Base-by-base conservation (phyloP, 2,329 filamentous ascomycete species). In the Epichloe coenophiala region DNA sequence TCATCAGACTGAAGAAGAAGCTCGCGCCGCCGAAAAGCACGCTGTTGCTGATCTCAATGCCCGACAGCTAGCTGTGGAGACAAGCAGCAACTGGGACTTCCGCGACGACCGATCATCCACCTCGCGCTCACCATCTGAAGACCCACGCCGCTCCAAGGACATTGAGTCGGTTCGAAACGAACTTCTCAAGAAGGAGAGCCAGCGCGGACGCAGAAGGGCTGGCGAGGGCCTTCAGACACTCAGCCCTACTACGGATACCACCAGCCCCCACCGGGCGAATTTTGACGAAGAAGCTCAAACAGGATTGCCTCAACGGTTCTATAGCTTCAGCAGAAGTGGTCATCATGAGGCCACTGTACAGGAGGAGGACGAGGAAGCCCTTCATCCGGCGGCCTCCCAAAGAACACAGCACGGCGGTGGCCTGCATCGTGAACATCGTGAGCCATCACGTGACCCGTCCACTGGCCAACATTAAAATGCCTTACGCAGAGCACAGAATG, bases 181-280 rank as follows among this genome's bases (percentile, higher is more conserved):
- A 45, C 62, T 67, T 27, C 55, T 62, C 49, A 68, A 69, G 60
- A 64, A 67, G 42, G 68, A 71, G 47, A 75, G 72, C 57, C 71
- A 71, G 52, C 68, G 70, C 27, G 74, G 74, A 39, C 71, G 73
- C 36, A 70, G 74, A 56, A 71, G 68, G 59, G 70, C 72, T 8
- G 74, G 74, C 50, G 72, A 76, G 45, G 66, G 64, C 1, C 57
- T 73, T 8, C 68, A 71, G 8, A 57, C 63, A 3, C 60, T 65
- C 35, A 61, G 62, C 47, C 61, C 57, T 52, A 61, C 57, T 52
- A 61, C 52, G 5, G 61, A 63, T 56, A 49, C 62, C 53, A 61
- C 62, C 15, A 65, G 62, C 53, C 62, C 64, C 2, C 63, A 61
- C n/a, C 59, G 57, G 5, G 60, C 59, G 31, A 60, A 60, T 3